phyloP scores from a whole-genome alignment of 345 rosid species.

The Limnanthes douglasii region DNA sequence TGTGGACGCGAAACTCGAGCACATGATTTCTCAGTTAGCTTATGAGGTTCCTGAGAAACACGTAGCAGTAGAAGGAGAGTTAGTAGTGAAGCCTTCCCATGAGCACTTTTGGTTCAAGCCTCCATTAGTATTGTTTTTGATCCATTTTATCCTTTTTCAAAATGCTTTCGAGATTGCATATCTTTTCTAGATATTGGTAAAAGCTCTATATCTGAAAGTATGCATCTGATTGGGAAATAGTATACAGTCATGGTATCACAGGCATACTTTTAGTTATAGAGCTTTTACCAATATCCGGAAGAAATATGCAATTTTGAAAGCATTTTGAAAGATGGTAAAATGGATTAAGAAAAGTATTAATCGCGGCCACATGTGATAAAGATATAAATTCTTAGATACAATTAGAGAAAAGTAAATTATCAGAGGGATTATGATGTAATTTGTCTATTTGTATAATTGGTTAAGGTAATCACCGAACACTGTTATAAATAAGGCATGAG shows the following conservation, averaged over 20 bases:
- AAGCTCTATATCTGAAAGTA: too few relatives aligned
- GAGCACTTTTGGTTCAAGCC: slow-evolving; percentile 77
- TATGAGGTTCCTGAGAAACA: slow-evolving; percentile 78
- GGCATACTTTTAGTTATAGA: too few relatives aligned
- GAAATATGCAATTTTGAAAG: slow-evolving; percentile 87
- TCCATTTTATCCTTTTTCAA: slow-evolving; percentile 83
- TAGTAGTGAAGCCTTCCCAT: slow-evolving; percentile 69
- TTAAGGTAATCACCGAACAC: too few relatives aligned
- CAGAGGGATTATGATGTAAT: too few relatives aligned
- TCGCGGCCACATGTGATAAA: too few relatives aligned
- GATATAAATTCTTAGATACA: too few relatives aligned
- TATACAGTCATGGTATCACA: too few relatives aligned
- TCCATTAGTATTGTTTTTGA: slow-evolving; percentile 42
- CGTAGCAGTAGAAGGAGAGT: slow-evolving; percentile 50
- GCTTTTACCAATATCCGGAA: slow-evolving; percentile 94
- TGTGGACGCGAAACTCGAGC: slow-evolving; percentile 75
- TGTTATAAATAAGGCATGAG: too few relatives aligned
- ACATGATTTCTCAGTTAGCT: slow-evolving; percentile 57
- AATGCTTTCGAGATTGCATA: slow-evolving; percentile 88
- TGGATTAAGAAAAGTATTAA: slow-evolving; percentile 64
- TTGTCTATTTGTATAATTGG: too few relatives aligned
- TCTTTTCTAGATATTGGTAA: slow-evolving; percentile 91
- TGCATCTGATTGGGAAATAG: too few relatives aligned
- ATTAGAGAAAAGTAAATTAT: too few relatives aligned
- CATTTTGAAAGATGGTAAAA: slow-evolving; percentile 78